Conservation (phyloP, 108 stramenopile species). For the Nannochloropsis gaditana region DNA sequence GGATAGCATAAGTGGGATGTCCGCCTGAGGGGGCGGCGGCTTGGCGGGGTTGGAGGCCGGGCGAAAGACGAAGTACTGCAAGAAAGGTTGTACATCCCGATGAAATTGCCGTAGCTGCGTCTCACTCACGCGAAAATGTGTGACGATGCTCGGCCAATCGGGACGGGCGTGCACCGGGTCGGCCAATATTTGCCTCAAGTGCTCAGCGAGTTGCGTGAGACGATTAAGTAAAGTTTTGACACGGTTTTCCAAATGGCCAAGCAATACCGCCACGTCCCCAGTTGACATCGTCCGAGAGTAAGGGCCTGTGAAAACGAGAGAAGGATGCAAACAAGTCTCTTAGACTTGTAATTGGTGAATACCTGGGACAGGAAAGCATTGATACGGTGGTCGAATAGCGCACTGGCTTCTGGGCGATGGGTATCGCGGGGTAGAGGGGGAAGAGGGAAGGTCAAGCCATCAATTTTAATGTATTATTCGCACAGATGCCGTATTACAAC, state of each 20-base stretch:
- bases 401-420: too few relatives aligned
- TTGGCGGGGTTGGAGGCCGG: not conserved
- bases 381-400: too few relatives aligned
- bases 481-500: too few relatives aligned
- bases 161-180: slow-evolving; percentile 5
- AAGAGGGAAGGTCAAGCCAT: too few relatives aligned
- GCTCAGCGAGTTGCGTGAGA: not conserved
- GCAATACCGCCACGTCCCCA: not conserved
- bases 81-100: slow-evolving; percentile 15
- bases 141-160: slow-evolving; percentile 2
- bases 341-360: too few relatives aligned
- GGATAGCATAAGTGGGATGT: not conserved
- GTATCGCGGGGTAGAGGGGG: too few relatives aligned
- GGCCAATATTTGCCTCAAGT: not conserved
- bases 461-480: too few relatives aligned
- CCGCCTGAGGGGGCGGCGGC: not conserved
- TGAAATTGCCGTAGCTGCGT: not conserved
- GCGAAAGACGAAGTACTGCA: slow-evolving; percentile 6
- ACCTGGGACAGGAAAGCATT: too few relatives aligned
- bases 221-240: not conserved
- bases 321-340: too few relatives aligned
- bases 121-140: not conserved
- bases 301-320: not conserved
- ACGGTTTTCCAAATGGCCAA: not conserved
- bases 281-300: not conserved